A percentile compares a stretch with the other conserved stretches of the same genome.
Evolutionary conservation across 192 early-diverging fungal genomes (phyloP).

Genomic region (Coemansia reversa): DNA sequence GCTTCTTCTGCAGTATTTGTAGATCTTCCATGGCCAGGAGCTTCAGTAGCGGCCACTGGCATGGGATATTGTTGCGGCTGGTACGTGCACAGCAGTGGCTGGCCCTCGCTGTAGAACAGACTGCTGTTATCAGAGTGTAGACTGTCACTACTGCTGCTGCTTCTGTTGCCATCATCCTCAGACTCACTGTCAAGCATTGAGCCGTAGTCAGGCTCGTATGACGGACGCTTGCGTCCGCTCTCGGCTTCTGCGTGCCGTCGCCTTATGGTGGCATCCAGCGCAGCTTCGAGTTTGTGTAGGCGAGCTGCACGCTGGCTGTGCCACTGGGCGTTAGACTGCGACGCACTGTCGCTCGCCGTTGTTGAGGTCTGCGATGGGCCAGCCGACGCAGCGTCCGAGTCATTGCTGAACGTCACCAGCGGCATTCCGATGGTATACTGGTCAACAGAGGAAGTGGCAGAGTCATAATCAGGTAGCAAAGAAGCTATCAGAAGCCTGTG

Average conservation of each 20-base stretch:
- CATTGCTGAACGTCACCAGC: constrained; percentile 22
- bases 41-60: background rate
- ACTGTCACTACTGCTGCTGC: constrained; percentile 6
- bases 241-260: constrained; percentile 10
- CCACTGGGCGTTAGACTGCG: constrained; percentile 17
- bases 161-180: background rate
- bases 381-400: background rate
- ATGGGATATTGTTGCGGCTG: constrained; percentile 24
- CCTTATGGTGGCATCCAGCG: constrained; percentile 17
- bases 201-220: constrained; percentile 18
- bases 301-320: constrained; percentile 37
- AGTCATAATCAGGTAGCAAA: no score
- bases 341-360: background rate
- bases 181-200: constrained; percentile 36
- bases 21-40: constrained; percentile 12
- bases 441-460: no score
- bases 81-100: constrained; percentile 47
- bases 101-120: constrained; percentile 43
- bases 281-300: constrained; percentile 36
- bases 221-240: background rate
- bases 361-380: background rate
- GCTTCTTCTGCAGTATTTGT: background rate
- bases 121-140: constrained; percentile 38
- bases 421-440: constrained; percentile 6
- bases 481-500: no score